A percentile compares a stretch with the other conserved stretches of the same genome.
phyloP scores from a whole-genome alignment of 1,284 basidiomycete genomes.

The Baeospora myosura region DNA sequence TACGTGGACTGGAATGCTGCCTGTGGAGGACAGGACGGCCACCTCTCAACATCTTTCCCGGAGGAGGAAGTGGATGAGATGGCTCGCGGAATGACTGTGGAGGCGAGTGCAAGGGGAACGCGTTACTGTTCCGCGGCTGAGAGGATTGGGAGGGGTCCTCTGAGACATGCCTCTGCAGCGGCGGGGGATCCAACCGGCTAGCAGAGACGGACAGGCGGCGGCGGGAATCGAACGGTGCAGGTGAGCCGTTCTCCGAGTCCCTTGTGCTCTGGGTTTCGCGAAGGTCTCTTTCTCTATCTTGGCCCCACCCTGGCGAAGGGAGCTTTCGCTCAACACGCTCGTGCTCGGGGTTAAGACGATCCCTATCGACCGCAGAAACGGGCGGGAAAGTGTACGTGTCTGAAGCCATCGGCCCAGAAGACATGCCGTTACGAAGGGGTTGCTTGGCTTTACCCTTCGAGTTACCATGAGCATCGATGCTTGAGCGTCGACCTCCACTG shows the following conservation, averaged over 20 bases:
- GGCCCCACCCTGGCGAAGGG: constrained; percentile 29
- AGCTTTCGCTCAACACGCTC: constrained; percentile 17
- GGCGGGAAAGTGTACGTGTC: constrained; percentile 48
- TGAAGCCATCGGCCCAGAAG: constrained; percentile 19
- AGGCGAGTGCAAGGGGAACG: constrained; percentile 1
- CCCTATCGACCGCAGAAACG: constrained; percentile 17
- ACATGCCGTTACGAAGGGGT: constrained; percentile 26
- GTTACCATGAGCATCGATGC: constrained; percentile 18
- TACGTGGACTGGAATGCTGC: constrained; percentile 9
- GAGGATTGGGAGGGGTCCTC: not conserved
- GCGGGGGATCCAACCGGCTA: constrained; percentile 37
- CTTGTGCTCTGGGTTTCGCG: constrained; percentile 24
- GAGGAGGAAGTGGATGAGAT: constrained; percentile 7
- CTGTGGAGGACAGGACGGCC: not conserved
- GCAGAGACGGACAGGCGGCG: constrained; percentile 43
- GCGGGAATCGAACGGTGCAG: constrained; percentile 41
- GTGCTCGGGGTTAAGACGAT: constrained; percentile 12
- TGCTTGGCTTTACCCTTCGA: constrained; percentile 29
- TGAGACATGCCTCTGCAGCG: constrained; percentile 20
- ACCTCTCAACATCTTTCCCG: constrained; percentile 1
- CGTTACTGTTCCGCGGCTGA: too few relatives aligned
- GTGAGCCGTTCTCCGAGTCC: constrained; percentile 33
- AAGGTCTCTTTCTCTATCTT: constrained; percentile 28
- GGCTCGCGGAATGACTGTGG: constrained; percentile 7
- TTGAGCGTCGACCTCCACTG: constrained; percentile 19